Percentiles rank a stretch among this genome's conserved stretches.
phyloP scores from a whole-genome alignment of 2,329 filamentous ascomycete genomes.

The Aureobasidium sp. region DNA sequence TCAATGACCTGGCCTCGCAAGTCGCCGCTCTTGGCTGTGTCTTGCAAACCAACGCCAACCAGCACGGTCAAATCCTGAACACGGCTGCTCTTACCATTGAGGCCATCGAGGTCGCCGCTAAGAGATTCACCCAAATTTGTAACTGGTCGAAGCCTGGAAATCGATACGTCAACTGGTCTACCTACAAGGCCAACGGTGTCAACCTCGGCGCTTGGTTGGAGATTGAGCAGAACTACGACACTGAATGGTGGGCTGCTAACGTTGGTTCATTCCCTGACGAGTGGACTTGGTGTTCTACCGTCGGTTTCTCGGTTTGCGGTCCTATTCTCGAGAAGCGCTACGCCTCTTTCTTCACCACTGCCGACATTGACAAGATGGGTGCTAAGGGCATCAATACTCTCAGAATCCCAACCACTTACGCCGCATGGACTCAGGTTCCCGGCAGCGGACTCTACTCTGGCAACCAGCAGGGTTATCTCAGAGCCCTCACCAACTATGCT shows the following conservation, averaged over 20 bases:
- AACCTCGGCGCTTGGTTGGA: conserved; percentile 28
- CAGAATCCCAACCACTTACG: conserved; percentile 30
- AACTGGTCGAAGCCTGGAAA: conserved; percentile 2
- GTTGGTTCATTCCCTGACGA: conserved; percentile 23
- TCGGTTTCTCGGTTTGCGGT: conserved; percentile 22
- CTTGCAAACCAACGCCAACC: conserved; percentile 12
- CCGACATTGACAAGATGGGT: conserved; percentile 27
- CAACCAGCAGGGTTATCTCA: conserved; percentile 24
- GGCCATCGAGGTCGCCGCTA: conserved; percentile 15
- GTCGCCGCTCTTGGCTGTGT: conserved; percentile 5
- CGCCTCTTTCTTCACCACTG: conserved; percentile 23
- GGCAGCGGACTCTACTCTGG: conserved; percentile 26
- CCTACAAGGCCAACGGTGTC: conserved; percentile 18
- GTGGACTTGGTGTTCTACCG: conserved; percentile 29
- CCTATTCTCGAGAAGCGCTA: conserved; percentile 24
- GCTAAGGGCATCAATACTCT: conserved; percentile 25
- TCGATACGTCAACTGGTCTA: conserved; percentile 17
- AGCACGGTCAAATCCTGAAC: neutral
- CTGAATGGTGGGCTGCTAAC: conserved; percentile 13
- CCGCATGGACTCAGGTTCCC: conserved; percentile 29
- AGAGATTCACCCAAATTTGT: conserved; percentile 20
- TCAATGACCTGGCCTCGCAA: neutral
- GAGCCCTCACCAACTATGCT: conserved; percentile 26
- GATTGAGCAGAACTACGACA: conserved; percentile 19
- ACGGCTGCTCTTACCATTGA: neutral